These are phyloP conservation scores for Phyllosticta citribraziliensis DNA, from an alignment of 2,329 filamentous ascomycete genomes.

Conservation along the genomic window DNA sequence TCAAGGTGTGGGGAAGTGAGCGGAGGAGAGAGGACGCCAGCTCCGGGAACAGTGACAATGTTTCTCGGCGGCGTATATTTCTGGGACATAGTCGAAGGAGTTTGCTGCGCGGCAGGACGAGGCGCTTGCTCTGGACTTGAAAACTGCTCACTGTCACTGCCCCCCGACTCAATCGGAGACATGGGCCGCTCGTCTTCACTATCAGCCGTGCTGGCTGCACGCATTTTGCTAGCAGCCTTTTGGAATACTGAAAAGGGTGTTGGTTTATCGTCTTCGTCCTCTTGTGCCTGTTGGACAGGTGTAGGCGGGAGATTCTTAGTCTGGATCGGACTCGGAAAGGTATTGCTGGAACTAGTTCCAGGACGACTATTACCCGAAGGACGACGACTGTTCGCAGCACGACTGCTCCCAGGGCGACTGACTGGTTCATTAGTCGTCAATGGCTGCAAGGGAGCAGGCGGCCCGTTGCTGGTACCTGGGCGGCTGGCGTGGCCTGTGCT, in stretches of 20 bases:
- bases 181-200: not conserved
- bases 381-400: not conserved
- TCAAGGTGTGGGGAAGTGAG: not conserved
- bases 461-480: not conserved
- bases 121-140: not conserved
- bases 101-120: not conserved
- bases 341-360: not conserved
- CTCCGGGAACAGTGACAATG: not conserved
- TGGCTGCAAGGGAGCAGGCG: not conserved
- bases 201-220: not conserved
- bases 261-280: not conserved
- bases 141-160: not conserved
- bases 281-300: not conserved
- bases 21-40: not conserved
- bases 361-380: not conserved
- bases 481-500: not conserved
- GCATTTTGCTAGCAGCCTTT: slow-evolving; percentile 33
- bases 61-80: not conserved
- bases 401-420: not conserved
- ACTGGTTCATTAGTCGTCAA: not conserved
- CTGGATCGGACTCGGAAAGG: not conserved
- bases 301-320: not conserved
- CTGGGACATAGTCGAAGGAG: not conserved
- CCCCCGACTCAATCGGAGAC: not conserved
- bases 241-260: slow-evolving; percentile 37